phyloP scores from a whole-genome alignment of 257 asterid genomes.

The Primulina eburnea region DNA sequence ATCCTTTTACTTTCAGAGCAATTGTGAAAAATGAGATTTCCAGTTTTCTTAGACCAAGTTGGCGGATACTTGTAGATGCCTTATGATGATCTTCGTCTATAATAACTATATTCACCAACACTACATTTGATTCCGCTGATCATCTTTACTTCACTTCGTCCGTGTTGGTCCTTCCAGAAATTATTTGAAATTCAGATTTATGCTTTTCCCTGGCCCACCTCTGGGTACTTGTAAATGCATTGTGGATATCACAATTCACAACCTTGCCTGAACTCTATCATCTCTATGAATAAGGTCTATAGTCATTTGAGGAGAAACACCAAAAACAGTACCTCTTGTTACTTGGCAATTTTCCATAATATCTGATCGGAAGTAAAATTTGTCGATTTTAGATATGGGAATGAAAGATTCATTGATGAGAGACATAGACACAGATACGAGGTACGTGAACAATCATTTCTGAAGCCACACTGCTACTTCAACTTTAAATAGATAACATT shows the following conservation, averaged over 20 bases:
- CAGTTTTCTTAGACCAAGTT: neutral
- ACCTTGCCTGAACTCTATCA: neutral
- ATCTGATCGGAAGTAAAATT: slow-evolving; percentile 17
- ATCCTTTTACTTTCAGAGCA: neutral
- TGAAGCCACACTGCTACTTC: slow-evolving; percentile 13
- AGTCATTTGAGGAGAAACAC: neutral
- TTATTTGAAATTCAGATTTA: neutral
- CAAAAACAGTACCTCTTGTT: neutral
- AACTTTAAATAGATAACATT: slow-evolving; percentile 9
- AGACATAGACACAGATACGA: slow-evolving; percentile 98
- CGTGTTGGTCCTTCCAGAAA: neutral
- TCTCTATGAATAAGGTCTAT: slow-evolving; percentile 3
- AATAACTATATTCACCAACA: neutral
- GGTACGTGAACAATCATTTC: slow-evolving; percentile 42
- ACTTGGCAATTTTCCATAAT: slow-evolving; percentile 3
- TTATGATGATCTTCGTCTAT: neutral
- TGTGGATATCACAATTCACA: neutral
- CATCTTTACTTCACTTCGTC: neutral
- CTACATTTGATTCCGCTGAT: too few species aligned
- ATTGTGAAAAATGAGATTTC: neutral
- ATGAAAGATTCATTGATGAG: slow-evolving; percentile 63
- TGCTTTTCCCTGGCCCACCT: neutral
- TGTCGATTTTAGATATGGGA: slow-evolving; percentile 51
- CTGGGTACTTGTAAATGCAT: neutral
- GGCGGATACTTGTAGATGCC: neutral